Evolutionary conservation across 2,329 filamentous ascomycete species (phyloP).

Genomic region (Penicillium sp.): DNA sequence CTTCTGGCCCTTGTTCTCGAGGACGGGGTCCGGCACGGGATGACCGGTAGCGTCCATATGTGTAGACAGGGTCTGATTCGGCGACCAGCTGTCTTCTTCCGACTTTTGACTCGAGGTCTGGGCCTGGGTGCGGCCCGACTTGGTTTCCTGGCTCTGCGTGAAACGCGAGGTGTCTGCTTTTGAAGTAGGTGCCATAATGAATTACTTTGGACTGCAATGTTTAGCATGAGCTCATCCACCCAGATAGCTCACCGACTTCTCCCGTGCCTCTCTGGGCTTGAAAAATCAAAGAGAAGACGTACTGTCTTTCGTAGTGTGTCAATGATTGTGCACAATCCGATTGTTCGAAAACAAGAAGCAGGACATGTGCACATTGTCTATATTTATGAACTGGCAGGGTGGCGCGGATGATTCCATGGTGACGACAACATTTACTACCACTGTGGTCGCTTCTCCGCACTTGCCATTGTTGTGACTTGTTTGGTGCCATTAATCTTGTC

Average conservation of each 20-base stretch:
- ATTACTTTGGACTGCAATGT: neutral
- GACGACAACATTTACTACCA: constrained; percentile 29
- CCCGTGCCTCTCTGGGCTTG: constrained; percentile 1
- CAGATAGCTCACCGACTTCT: neutral
- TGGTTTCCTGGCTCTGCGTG: constrained; percentile 27
- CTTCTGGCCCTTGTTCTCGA: constrained; percentile 24
- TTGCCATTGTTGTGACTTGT: constrained; percentile 8
- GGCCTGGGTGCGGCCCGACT: constrained; percentile 15
- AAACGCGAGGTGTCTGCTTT: constrained; percentile 26
- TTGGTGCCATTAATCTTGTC: constrained; percentile 16
- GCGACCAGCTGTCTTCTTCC: constrained; percentile 20
- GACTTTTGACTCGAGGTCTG: constrained; percentile 5
- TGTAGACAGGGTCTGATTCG: constrained; percentile 30
- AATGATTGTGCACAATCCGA: neutral
- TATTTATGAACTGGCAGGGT: constrained; percentile 20
- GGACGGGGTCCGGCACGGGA: constrained; percentile 28
- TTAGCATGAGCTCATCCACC: neutral
- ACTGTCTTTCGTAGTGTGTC: constrained; percentile 1
- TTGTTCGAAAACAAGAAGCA: neutral
- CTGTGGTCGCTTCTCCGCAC: constrained; percentile 14
- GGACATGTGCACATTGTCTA: neutral
- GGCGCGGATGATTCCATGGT: constrained; percentile 31
- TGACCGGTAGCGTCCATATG: constrained; percentile 34
- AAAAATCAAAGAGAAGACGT: constrained; percentile 8
- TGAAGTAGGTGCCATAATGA: constrained; percentile 27